A percentile compares a stretch with the other conserved stretches of the same genome.
Conservation (phyloP, 164 flowering plant species). For the Vitis vinifera region DNA sequence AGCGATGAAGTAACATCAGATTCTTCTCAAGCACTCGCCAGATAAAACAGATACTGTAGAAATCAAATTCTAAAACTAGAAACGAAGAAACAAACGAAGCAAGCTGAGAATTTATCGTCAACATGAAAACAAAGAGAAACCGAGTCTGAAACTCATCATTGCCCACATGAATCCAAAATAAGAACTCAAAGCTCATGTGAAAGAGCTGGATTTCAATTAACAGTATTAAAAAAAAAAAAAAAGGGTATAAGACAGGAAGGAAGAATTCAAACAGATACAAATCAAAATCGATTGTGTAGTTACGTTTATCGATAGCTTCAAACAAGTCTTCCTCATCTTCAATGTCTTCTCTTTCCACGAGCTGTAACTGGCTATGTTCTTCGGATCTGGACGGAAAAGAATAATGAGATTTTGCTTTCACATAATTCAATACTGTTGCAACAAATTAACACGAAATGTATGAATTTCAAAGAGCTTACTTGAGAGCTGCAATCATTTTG, state of each 20-base stretch:
- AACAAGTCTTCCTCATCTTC: slow-evolving; percentile 95
- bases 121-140: slow-evolving; percentile 2
- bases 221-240: not conserved
- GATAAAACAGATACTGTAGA: not conserved
- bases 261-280: not conserved
- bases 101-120: not conserved
- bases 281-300: slow-evolving; percentile 1
- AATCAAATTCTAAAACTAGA: not conserved
- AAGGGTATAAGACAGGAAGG: not conserved
- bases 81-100: not conserved
- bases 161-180: not conserved
- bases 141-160: not conserved
- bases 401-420: not conserved
- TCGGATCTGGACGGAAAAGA: slow-evolving; percentile 54
- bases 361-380: slow-evolving; percentile 74
- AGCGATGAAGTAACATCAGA: too few species aligned
- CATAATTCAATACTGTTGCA: not conserved
- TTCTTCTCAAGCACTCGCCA: too few species aligned
- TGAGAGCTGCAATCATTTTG: slow-evolving; percentile 36
- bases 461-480: slow-evolving; percentile 19
- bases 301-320: slow-evolving; percentile 89
- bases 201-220: not conserved
- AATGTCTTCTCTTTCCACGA: slow-evolving; percentile 80
- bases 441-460: not conserved
- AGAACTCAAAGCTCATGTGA: not conserved